These are phyloP conservation scores for Dichotomocladium elegans DNA, from an alignment of 371 early-diverging fungal species.

Conservation along the genomic window DNA sequence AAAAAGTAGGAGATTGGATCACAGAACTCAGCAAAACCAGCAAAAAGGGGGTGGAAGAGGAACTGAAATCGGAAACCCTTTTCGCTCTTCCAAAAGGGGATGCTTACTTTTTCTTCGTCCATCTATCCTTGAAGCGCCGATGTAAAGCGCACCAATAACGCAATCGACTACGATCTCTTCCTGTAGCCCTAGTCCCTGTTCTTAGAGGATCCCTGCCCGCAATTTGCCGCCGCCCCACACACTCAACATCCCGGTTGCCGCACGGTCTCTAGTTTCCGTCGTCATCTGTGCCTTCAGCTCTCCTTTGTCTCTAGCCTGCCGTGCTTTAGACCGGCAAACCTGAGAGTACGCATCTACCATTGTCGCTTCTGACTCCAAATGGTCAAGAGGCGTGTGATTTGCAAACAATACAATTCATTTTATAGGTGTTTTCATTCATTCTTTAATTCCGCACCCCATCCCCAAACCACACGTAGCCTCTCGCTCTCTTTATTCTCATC, in stretches of 20 bases:
- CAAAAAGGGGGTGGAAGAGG: conserved; percentile 2
- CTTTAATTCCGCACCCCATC: not conserved
- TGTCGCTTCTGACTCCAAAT: no score
- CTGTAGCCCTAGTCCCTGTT: not conserved
- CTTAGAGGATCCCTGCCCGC: not conserved
- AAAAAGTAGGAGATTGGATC: conserved; percentile 9
- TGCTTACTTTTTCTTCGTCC: not conserved
- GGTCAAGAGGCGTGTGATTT: no score
- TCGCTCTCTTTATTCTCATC: no score
- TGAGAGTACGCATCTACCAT: no score
- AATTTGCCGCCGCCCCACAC: conserved; percentile 2
- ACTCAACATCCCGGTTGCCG: no score
- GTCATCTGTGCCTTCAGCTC: no score
- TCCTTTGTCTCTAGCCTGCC: no score
- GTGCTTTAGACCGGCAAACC: no score
- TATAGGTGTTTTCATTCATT: not conserved
- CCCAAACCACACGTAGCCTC: no score
- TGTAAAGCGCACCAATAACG: not conserved
- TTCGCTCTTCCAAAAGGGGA: conserved; percentile 6
- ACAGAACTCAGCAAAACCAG: conserved; percentile 15
- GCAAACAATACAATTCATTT: no score
- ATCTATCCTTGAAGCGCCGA: conserved; percentile 1
- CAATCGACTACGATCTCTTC: no score
- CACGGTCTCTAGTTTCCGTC: no score
- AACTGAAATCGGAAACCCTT: conserved; percentile 7